phyloP scores from a whole-genome alignment of 176 grass and related monocot genomes.

The Oryza glaberrima region DNA sequence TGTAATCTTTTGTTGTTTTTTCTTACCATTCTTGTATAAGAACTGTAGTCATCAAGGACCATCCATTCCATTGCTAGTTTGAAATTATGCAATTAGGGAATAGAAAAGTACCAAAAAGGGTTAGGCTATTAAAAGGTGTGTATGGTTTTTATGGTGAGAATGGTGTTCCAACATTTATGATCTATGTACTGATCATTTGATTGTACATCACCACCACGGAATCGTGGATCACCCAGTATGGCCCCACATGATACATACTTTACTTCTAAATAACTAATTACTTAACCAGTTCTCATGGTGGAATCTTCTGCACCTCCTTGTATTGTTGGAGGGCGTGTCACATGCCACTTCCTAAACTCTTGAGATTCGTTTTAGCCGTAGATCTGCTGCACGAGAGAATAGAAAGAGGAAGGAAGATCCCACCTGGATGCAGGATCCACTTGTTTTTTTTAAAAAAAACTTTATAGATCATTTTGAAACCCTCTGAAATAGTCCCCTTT shows the following conservation, averaged over 20 bases:
- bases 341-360: constrained; percentile 3
- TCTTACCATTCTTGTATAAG: constrained; percentile 6
- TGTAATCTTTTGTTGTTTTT: constrained; percentile 24
- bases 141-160: background rate
- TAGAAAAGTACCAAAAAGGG: background rate
- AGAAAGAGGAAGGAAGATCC: background rate
- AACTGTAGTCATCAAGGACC: constrained; percentile 1
- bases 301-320: background rate
- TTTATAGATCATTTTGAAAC: background rate
- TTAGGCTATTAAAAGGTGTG: background rate
- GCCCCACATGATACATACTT: background rate
- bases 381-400: background rate
- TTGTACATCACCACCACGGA: background rate
- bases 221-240: background rate
- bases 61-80: background rate
- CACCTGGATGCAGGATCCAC: background rate
- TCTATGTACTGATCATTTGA: background rate
- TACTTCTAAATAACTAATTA: constrained; percentile 25
- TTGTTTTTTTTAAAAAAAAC: too few relatives aligned
- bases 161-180: background rate
- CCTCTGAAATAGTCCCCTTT: background rate
- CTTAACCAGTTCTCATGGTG: background rate
- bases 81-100: background rate
- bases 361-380: background rate
- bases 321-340: background rate